Percentiles rank a stretch among this genome's conserved stretches.
Evolutionary conservation across 1,284 basidiomycete species (phyloP).

Genomic region (Heimioporus punctisporus): DNA sequence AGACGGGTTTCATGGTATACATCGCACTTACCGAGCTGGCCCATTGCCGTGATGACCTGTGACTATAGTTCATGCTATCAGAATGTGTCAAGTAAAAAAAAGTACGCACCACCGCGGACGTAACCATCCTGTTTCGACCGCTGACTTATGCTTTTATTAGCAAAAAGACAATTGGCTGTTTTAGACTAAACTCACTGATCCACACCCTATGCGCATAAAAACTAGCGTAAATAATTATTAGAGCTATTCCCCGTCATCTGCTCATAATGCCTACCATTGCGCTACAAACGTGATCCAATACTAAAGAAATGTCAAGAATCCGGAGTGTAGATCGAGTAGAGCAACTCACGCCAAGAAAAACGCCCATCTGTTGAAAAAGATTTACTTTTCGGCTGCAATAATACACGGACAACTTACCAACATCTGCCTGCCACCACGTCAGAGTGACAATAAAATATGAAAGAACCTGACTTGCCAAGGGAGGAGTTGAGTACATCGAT

Average conservation of each 20-base stretch:
- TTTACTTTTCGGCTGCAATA: neutral
- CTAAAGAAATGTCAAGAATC: neutral
- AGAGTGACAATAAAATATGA: neutral
- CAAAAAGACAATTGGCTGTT: no score
- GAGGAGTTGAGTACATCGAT: neutral
- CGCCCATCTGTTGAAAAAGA: neutral
- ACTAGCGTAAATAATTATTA: neutral
- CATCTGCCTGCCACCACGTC: neutral
- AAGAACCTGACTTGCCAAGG: neutral
- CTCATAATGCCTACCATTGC: neutral
- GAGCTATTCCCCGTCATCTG: no score
- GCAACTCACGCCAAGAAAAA: neutral
- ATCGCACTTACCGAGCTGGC: neutral
- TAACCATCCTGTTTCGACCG: neutral
- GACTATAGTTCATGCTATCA: neutral
- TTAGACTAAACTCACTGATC: neutral
- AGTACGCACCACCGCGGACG: neutral
- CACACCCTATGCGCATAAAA: neutral
- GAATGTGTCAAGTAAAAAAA: neutral
- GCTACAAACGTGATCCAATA: neutral
- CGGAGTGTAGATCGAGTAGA: neutral
- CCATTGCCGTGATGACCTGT: neutral
- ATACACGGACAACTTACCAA: neutral
- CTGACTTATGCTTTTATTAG: no score
- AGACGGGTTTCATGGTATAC: neutral